Evolutionary conservation across 768 basidiomycete genomes (phyloP).

Genomic region (Lanmaoa rubissima): DNA sequence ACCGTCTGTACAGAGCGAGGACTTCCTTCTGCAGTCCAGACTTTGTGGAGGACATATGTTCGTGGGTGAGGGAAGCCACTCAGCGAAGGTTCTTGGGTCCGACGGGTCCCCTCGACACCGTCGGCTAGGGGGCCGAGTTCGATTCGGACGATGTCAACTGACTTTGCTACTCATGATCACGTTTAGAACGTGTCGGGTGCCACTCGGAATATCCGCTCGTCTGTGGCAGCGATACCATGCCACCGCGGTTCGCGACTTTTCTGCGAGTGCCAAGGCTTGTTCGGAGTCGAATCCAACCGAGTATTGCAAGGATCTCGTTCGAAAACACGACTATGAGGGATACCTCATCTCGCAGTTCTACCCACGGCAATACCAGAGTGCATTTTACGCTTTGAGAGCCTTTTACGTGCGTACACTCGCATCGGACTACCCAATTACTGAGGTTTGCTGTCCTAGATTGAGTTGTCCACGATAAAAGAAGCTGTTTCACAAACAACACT

Average conservation of each 20-base stretch:
- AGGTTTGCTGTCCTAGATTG: slow-evolving; percentile 48
- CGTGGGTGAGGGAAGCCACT: background rate
- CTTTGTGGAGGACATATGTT: slow-evolving; percentile 29
- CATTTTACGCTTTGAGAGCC: slow-evolving; percentile 77
- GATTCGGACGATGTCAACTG: background rate
- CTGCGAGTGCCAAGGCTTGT: slow-evolving; percentile 3
- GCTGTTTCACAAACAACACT: slow-evolving; percentile 68
- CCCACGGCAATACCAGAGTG: slow-evolving; percentile 59
- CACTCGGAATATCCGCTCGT: slow-evolving; percentile 1
- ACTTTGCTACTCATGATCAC: slow-evolving; percentile 17
- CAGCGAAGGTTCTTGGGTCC: slow-evolving; percentile 4
- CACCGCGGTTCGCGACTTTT: slow-evolving; percentile 11
- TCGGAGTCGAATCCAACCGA: slow-evolving; percentile 41
- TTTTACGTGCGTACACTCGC: slow-evolving; percentile 63
- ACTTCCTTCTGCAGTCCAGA: slow-evolving; percentile 57
- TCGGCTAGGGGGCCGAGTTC: slow-evolving; percentile 17
- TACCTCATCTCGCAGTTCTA: slow-evolving; percentile 71
- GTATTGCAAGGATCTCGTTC: slow-evolving; percentile 73
- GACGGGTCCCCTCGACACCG: slow-evolving; percentile 19
- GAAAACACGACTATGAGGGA: slow-evolving; percentile 80
- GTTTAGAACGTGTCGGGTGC: slow-evolving; percentile 13
- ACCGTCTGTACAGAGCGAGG: slow-evolving; percentile 56
- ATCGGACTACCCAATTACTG: background rate
- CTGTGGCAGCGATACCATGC: slow-evolving; percentile 8
- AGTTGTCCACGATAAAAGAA: slow-evolving; percentile 76